Evolutionary conservation across 345 rosid genomes (phyloP), one percentile per base, ranked within the genome.

Genomic region (Schrenkiella parvula): DNA sequence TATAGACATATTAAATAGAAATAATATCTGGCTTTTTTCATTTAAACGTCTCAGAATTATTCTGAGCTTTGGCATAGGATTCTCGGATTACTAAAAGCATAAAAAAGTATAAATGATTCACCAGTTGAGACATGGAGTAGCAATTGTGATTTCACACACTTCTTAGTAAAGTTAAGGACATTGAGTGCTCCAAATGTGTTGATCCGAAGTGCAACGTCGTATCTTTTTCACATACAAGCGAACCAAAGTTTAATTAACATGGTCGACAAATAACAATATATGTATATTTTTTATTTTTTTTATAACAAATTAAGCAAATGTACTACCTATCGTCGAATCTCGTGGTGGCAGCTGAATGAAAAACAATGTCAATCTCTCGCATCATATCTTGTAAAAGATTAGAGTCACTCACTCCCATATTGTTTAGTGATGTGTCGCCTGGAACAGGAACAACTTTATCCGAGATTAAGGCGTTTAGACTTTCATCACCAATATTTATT

Each of bases 321-420:
- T 6, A 8, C 18, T 7, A 53, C 95, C 97, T 86, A 38, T 91
- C 95, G 64, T 91, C 89, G 18, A 91, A 91, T 61, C 56, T 80
- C 59, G 91, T 87, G 2, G 87, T 79, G 53, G 93, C 97, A 6
- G 97, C 97, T 37, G 84, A 63, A 68, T 88, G 83, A 5, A 90
- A 37, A 8, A 88, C 54, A 14, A 80, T 59, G 21, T 90, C 87
- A 0, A 85, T 28, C 50, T 88, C 84, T 42, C 55, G 78, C 52
- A 42, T 50, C 80, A 88, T 83, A 25, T 77, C 72, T 34, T 85
- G 71, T 14, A 64, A 67, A 35, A 88, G 58, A 42, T 41, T 59
- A 8, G 65, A 52, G 59, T 83, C 79, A 37, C 50, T 48, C 51
- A 85, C 38, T 39, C 88, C 92, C 64, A 88, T 63, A 48, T 81